Base-by-base conservation (phyloP, 305 asterid species). In the Salvia sclarea region DNA sequence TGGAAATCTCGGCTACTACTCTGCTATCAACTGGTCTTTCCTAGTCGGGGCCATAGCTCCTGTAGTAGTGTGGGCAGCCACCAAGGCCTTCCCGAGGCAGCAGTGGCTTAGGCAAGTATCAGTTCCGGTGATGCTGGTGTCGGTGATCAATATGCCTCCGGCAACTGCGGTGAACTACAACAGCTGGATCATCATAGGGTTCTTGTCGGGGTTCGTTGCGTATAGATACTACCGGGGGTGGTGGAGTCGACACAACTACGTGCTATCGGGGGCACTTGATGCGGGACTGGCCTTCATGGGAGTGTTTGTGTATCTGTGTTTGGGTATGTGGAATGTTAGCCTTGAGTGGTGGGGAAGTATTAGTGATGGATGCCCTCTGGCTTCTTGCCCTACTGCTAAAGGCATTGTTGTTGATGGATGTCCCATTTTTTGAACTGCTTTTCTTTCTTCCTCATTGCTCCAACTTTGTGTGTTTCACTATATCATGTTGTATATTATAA, bases 211-310 rank as follows among this genome's bases (percentile, higher is more conserved):
- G 0, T 93, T 69, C 48, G 84, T 88, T 35, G 86, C 88, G 3
- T 93, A 80, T 57, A 77, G 90, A 64, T 85, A 88, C 73, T 65
- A 86, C 65, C 84, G 90, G 1, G 78, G 64, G 37, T 90, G 89
- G 97, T 90, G 98, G 98, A 82, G 95, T 54, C 80, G 92, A 16
- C 89, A 90, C 78, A 90, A 93, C 73, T 90, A 93, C 53, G 86
- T 84, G 43, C 52, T 90, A n/a, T 90, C 98, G 1, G 98, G 97
- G 47, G 94, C 98, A 3, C 92, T 93, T 1, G 98, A 93, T 80
- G 94, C 97, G 1, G 98, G 98, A 25, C 76, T 93, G 47, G 97
- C 98, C 13, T 93, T 93, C 82, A 93, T 88, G 98, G 98, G 97
- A 2, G 95, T 93, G 43, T 66, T 90, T 21, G 59, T 90, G 67